Conservation (phyloP, 2,329 filamentous ascomycete genomes). For the Alternaria ethzedia region DNA sequence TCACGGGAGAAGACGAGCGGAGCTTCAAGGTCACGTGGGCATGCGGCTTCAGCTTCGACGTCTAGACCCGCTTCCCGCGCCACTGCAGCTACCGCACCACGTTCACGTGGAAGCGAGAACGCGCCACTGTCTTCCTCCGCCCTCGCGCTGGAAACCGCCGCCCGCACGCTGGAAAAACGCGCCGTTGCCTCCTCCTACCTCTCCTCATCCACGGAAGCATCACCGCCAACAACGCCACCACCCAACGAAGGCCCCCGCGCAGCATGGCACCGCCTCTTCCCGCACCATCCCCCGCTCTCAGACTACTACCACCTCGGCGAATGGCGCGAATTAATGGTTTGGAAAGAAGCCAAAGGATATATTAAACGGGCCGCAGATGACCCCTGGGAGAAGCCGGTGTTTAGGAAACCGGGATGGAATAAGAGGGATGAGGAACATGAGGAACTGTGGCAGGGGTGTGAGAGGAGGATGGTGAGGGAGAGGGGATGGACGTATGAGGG, state of each 20-base stretch:
- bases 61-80: not conserved
- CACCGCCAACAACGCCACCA: not conserved
- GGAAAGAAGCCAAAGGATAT: not conserved
- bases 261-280: not conserved
- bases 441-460: not conserved
- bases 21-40: not conserved
- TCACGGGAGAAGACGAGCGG: not conserved
- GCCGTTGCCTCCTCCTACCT: not conserved
- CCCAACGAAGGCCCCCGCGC: not conserved
- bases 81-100: not conserved
- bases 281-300: not conserved
- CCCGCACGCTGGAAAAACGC: fast-evolving
- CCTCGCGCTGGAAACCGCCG: not conserved
- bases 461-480: not conserved
- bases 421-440: not conserved
- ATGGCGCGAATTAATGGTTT: not conserved
- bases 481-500: no score
- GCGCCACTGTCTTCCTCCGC: fast-evolving
- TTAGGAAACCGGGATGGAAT: not conserved
- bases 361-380: not conserved
- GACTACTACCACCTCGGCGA: not conserved
- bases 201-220: not conserved
- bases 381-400: not conserved
- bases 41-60: not conserved
- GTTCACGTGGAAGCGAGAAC: not conserved